phyloP scores from a whole-genome alignment of 257 asterid species.

The Solanum bulbocastanum region DNA sequence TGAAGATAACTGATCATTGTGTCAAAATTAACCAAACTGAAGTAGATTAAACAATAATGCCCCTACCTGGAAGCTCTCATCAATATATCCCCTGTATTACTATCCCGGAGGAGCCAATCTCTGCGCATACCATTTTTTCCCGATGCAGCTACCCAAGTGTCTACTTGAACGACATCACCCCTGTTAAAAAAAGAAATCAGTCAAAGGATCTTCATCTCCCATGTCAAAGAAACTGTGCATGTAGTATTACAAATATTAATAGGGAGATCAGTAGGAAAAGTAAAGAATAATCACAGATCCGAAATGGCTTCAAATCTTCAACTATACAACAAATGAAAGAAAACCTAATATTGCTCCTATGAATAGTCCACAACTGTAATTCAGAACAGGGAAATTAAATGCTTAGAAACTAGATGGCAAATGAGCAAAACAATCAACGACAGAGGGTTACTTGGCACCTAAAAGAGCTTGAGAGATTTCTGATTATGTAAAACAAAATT shows the following conservation, averaged over 20 bases:
- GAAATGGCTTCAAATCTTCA: not conserved
- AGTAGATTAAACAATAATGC: not conserved
- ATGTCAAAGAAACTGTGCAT: not conserved
- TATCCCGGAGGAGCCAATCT: slow-evolving; percentile 88
- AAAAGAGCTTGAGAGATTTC: not conserved
- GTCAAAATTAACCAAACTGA: not conserved
- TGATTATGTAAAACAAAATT: not conserved
- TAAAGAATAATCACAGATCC: not conserved
- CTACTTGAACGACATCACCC: slow-evolving; percentile 97
- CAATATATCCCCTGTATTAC: slow-evolving; percentile 65
- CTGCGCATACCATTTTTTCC: slow-evolving; percentile 99
- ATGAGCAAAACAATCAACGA: not conserved
- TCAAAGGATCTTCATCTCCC: not conserved
- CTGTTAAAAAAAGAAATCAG: slow-evolving; percentile 24
- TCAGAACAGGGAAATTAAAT: not conserved
- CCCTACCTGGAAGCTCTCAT: slow-evolving; percentile 87
- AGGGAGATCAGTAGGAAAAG: not conserved
- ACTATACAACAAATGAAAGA: not conserved
- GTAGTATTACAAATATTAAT: not conserved
- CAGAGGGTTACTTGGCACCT: not conserved
- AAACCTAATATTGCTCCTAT: not conserved
- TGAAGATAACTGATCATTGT: not conserved
- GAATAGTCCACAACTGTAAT: not conserved
- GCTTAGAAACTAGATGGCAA: not conserved
- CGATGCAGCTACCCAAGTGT: slow-evolving; percentile 94